phyloP scores from a whole-genome alignment of 2,329 filamentous ascomycete genomes.

The Plectosphaerella cucumerina region DNA sequence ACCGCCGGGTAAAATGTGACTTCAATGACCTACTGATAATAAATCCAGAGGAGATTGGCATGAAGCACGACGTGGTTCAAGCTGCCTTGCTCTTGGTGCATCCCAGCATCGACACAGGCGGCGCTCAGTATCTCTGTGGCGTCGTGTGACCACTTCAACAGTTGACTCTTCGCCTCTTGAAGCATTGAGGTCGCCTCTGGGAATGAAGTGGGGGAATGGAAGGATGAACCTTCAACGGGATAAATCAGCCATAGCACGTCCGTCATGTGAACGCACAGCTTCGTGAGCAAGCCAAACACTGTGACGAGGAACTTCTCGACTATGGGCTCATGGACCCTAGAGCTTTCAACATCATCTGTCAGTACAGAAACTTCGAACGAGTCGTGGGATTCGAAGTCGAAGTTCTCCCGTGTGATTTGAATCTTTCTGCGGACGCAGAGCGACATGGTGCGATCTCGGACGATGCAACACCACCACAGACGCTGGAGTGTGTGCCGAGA shows the following conservation, averaged over 20 bases:
- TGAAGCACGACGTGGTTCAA: neutral
- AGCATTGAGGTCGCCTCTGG: neutral
- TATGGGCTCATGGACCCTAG: neutral
- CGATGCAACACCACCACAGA: conserved; percentile 7
- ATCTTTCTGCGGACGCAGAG: conserved; percentile 2
- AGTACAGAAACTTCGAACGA: neutral
- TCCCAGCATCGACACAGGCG: neutral
- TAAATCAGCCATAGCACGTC: neutral
- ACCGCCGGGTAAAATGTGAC: no score
- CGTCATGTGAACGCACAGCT: neutral
- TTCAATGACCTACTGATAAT: neutral
- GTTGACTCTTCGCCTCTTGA: neutral
- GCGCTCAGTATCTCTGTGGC: neutral
- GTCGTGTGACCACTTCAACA: neutral
- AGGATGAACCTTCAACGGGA: neutral
- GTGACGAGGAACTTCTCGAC: neutral
- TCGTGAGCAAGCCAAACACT: neutral
- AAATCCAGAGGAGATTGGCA: neutral
- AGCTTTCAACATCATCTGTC: neutral
- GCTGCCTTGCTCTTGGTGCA: neutral
- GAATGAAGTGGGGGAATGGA: neutral
- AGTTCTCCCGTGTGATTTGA: neutral
- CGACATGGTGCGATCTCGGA: conserved; percentile 6
- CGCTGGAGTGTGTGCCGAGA: neutral
- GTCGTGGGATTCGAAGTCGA: neutral